Evolutionary conservation across 208 protist genomes (phyloP).

Genomic region (Leishmania braziliensis): DNA sequence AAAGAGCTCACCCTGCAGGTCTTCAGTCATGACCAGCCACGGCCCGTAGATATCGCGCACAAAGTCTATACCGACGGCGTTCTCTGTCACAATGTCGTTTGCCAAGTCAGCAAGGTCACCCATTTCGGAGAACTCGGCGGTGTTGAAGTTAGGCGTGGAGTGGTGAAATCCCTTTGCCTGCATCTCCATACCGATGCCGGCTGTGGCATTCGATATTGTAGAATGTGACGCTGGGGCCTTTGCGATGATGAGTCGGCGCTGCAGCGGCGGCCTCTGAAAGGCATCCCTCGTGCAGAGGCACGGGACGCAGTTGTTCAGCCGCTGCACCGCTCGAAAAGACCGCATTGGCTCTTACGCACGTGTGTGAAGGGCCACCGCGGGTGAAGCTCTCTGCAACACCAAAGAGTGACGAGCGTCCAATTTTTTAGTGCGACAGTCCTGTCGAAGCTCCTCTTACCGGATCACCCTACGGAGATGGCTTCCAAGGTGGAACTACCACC

Average conservation of each 20-base stretch:
- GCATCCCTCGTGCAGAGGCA: not conserved
- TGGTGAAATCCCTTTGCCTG: constrained; percentile 57
- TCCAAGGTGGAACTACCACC: not conserved
- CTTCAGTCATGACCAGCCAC: constrained; percentile 89
- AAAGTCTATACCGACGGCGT: constrained; percentile 62
- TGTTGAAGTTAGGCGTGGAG: constrained; percentile 77
- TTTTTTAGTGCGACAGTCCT: not conserved
- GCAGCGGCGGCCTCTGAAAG: not conserved
- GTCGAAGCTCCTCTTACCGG: not conserved
- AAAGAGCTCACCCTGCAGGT: constrained; percentile 86
- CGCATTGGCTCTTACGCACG: not conserved
- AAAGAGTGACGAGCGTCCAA: not conserved
- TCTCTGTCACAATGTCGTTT: constrained; percentile 60
- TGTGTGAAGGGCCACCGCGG: not conserved
- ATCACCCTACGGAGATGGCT: not conserved
- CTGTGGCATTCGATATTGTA: not conserved
- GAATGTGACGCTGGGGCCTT: not conserved
- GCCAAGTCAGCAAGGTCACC: constrained; percentile 30
- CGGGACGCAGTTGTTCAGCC: not conserved
- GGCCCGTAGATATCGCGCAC: constrained; percentile 76
- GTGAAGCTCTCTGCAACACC: not conserved
- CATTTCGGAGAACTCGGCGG: constrained; percentile 30
- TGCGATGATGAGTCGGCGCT: not conserved
- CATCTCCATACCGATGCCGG: constrained; percentile 30
- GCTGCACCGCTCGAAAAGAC: not conserved